Evolutionary conservation across 805 yeast genomes (phyloP).

Genomic region (Schwanniomyces pseudopolymorphus): DNA sequence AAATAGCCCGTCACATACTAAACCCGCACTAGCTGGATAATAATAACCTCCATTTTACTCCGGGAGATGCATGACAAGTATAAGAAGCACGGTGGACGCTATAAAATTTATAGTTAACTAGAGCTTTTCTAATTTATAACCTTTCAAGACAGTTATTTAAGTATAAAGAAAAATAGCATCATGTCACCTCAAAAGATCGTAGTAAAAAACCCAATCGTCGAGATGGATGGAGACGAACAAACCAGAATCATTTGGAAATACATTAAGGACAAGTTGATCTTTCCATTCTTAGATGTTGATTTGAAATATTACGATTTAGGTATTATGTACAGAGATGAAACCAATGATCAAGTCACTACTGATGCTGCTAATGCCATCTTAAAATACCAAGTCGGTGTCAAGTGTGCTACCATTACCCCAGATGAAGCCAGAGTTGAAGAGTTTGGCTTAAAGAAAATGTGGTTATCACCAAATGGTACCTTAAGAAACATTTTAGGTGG

Average conservation of each 20-base stretch:
- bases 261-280: slow-evolving; percentile 81
- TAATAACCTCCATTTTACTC: neutral
- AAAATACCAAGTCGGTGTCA: slow-evolving; percentile 89
- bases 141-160: neutral
- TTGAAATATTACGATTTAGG: slow-evolving; percentile 91
- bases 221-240: slow-evolving; percentile 97
- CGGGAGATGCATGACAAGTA: slow-evolving; percentile 1
- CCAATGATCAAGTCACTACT: slow-evolving; percentile 82
- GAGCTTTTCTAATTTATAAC: neutral
- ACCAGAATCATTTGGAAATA: slow-evolving; percentile 94
- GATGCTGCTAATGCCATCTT: slow-evolving; percentile 90
- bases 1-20: neutral
- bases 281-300: slow-evolving; percentile 84
- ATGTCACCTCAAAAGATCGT: slow-evolving; percentile 51
- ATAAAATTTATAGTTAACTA: neutral
- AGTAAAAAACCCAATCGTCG: slow-evolving; percentile 88
- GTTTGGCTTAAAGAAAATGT: slow-evolving; percentile 89
- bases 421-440: slow-evolving; percentile 94
- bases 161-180: neutral
- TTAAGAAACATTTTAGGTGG: slow-evolving; percentile 95
- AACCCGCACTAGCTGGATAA: neutral
- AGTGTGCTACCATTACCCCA: slow-evolving; percentile 98
- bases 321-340: slow-evolving; percentile 80
- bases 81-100: neutral
- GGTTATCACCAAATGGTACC: slow-evolving; percentile 97